A percentile compares a stretch with the other conserved stretches of the same genome.
These are phyloP conservation scores for Hypoxylon sp. DNA, from an alignment of 2,329 filamentous ascomycete species.

Conservation along the genomic window DNA sequence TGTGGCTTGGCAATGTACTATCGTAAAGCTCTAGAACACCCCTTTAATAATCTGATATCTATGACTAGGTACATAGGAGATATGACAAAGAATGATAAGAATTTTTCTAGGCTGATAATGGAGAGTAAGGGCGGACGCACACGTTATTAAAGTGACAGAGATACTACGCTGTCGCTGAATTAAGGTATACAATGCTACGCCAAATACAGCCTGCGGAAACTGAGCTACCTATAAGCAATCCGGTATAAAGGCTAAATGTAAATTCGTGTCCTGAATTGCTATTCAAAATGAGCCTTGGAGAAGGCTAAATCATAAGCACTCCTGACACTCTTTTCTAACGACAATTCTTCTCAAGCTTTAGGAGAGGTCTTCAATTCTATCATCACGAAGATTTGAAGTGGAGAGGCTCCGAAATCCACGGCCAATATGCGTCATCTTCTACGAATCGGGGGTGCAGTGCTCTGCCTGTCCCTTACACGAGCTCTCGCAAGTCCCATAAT, in stretches of 20 bases:
- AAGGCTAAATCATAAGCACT: not conserved
- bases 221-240: not conserved
- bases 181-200: constrained; percentile 8
- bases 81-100: too few species aligned
- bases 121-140: not conserved
- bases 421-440: constrained; percentile 8
- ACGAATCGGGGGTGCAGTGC: not conserved
- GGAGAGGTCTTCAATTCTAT: not conserved
- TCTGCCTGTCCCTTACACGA: constrained; percentile 23
- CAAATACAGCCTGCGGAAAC: constrained; percentile 27
- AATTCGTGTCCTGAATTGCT: not conserved
- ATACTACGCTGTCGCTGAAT: not conserved
- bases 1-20: not conserved
- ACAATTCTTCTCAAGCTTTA: not conserved
- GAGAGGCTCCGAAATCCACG: not conserved
- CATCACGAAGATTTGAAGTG: not conserved
- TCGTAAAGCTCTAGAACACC: not conserved
- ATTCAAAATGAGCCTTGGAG: constrained; percentile 3
- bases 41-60: not conserved
- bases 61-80: too few species aligned
- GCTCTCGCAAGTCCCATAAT: not conserved
- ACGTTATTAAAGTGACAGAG: not conserved
- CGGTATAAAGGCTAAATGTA: constrained; percentile 26
- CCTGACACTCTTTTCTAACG: not conserved
- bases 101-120: too few species aligned